Evolutionary conservation across 208 protist species (phyloP).

Genomic region (Trypanosoma grayi): DNA sequence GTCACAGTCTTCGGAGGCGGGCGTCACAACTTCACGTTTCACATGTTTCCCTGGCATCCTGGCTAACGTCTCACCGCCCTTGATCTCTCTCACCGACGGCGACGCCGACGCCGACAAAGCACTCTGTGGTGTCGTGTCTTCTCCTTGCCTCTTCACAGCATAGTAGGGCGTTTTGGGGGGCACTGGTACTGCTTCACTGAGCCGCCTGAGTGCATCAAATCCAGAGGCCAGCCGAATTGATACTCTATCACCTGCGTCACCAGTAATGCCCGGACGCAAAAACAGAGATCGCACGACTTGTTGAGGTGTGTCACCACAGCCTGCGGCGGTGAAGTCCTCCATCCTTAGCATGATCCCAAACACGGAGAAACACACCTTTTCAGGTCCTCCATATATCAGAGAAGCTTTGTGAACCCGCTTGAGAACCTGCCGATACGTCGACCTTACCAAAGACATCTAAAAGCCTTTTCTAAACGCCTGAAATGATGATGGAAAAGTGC

Average conservation of each 20-base stretch:
- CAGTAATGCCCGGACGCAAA: conserved; percentile 42
- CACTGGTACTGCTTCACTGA: conserved; percentile 36
- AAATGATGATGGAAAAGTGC: background rate
- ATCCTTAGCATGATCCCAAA: conserved; percentile 60
- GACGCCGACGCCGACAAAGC: no score
- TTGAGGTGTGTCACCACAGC: conserved; percentile 48
- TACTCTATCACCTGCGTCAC: conserved; percentile 37
- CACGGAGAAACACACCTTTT: conserved; percentile 65
- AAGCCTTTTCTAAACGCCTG: background rate
- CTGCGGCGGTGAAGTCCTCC: conserved; percentile 63
- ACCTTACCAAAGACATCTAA: conserved; percentile 60
- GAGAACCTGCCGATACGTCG: conserved; percentile 72
- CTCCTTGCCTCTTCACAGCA: background rate
- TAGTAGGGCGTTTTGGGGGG: background rate
- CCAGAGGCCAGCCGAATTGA: conserved; percentile 41
- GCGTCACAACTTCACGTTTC: no score
- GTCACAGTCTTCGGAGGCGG: no score
- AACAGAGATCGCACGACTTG: conserved; percentile 59
- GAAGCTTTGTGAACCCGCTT: conserved; percentile 32
- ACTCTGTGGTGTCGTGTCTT: no score
- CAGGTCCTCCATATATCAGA: conserved; percentile 39
- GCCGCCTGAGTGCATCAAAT: conserved; percentile 58
- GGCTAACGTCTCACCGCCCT: no score
- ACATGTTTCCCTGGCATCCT: no score
- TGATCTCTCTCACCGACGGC: no score